Evolutionary conservation across 2,329 filamentous ascomycete species (phyloP), one percentile per base, ranked within the genome.

Genomic region (Westerdykella ornata): DNA sequence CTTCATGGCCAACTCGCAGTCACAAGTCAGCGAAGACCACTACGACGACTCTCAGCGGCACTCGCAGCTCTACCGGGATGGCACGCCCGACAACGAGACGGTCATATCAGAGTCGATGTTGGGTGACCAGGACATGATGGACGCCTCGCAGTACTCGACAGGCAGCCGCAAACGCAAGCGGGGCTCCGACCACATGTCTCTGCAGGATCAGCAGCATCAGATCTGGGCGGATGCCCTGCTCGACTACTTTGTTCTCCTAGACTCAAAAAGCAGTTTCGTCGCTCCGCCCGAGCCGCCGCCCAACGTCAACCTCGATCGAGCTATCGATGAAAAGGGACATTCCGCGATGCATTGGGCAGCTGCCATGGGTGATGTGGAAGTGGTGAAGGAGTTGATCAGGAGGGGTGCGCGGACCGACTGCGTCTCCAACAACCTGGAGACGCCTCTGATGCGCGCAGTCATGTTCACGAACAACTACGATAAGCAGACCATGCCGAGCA

Each of bases 401-500:
- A 88, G 89, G 46, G 83, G 85, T 32, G 88, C 90, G 9, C 80
- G 80, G 46, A 73, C 88, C 13, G 78, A 80, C 20, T 80, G 82
- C 2, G 76, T 83, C 46, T 81, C 80, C 1, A 75, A 71, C 46
- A 71, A 68, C 40, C 69, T 72, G 29, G 90, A 97, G 67, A 97
- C 92, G 0, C 90, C 92, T 0, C 78, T 98, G 28, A 96, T 98
- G 80, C 84, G 89, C 33, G 85, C 88, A 5, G 89, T 97, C 42
- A 80, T 94, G 60, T 98, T 97, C 66, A 97, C 90, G 35, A 98
- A 98, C 66, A 95, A 92, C 63, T 92, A 83, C 64, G 92, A 97
- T 64, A 94, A 92, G 68, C 80, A 88, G 52, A 89, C 87, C 1
- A 96, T 97, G 69, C 85, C 88, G 0, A 77, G 77, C 16, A 81